Evolutionary conservation across 78 protist species (phyloP).

Genomic region (Thecamonas trahens): DNA sequence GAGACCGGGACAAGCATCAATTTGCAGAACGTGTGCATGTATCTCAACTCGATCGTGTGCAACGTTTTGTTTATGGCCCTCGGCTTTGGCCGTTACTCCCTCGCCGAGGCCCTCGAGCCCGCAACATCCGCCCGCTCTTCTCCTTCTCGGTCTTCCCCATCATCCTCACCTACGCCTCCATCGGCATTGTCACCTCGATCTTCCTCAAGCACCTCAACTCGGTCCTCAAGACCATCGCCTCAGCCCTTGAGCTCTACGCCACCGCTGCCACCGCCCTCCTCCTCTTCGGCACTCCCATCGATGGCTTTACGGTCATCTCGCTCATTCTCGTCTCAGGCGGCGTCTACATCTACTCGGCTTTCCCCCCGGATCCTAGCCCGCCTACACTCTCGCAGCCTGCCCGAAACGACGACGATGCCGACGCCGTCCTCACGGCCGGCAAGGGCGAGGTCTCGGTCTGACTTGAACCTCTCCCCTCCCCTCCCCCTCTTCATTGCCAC

Average conservation of each 20-base stretch:
- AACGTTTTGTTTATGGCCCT: conserved; percentile 4
- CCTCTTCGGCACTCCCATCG: conserved; percentile 1
- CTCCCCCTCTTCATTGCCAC: too few relatives aligned
- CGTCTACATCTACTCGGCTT: conserved; percentile 1
- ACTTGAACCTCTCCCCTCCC: too few relatives aligned
- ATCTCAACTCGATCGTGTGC: conserved; percentile 17
- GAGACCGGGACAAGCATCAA: too few relatives aligned
- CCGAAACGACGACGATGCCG: too few relatives aligned
- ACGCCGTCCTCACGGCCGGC: too few relatives aligned
- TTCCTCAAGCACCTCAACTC: conserved; percentile 33
- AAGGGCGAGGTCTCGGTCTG: too few relatives aligned
- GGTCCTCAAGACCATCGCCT: conserved; percentile 30
- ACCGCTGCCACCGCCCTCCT: neutral
- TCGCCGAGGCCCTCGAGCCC: neutral
- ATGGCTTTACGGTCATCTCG: neutral
- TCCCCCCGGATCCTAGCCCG: too few relatives aligned
- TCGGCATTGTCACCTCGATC: conserved; percentile 43
- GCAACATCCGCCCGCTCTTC: neutral
- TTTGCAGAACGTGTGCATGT: conserved; percentile 42
- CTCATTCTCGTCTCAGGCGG: neutral
- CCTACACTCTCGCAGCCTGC: too few relatives aligned
- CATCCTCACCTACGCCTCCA: conserved; percentile 9
- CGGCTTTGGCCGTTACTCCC: neutral
- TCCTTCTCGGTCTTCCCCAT: neutral
- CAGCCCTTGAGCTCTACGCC: conserved; percentile 23